Base-by-base conservation (phyloP, 441 rosid species). In the Brassica hybrid region DNA sequence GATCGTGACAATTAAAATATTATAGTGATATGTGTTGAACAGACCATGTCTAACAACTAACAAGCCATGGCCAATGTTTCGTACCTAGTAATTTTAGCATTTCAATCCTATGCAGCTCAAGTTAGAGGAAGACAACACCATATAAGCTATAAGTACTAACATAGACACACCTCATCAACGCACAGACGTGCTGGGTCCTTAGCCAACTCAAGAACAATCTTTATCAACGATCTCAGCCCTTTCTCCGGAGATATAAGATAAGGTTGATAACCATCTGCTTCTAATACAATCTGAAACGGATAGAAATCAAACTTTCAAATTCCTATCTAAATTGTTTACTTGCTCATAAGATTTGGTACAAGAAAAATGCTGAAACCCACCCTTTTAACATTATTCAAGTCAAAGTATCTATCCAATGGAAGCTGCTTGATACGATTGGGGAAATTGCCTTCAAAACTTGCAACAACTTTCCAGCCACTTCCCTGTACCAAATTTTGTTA, bases 201-300 rank as follows among this genome's bases (percentile, higher is more conserved):
- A 57, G 93, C 95, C 78, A 88, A 83, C 85, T 90, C 95, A 71
- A 90, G 83, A 66, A 90, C 95, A 68, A 75, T 79, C 81, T 90
- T 90, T 73, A 90, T 90, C 80, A 90, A 76, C 62, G 95, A 88
- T 76, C 95, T 84, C 81, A 90, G 79, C 69, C 95, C 95, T 83
- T 90, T 90, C 73, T 90, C 95, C n/a, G 95, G 93, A 69, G 91
- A 87, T 83, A 90, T 90, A 67, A 90, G 89, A 88, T 90, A 52
- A 25, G 94, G 94, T 71, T 90, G 92, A 84, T 90, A 90, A 69
- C 94, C 94, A 87, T 90, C 94, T 4, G 94, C 94, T 76, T 90
- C 91, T 76, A 90, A 78, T 62, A 90, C 94, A 69, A 90, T 88
- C 94, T 90, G 83, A 61, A 77, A 71, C 48, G 70, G 21, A 67